These are phyloP conservation scores for Synchytrium microbalum DNA, from an alignment of 371 early-diverging fungal genomes.

Conservation along the genomic window DNA sequence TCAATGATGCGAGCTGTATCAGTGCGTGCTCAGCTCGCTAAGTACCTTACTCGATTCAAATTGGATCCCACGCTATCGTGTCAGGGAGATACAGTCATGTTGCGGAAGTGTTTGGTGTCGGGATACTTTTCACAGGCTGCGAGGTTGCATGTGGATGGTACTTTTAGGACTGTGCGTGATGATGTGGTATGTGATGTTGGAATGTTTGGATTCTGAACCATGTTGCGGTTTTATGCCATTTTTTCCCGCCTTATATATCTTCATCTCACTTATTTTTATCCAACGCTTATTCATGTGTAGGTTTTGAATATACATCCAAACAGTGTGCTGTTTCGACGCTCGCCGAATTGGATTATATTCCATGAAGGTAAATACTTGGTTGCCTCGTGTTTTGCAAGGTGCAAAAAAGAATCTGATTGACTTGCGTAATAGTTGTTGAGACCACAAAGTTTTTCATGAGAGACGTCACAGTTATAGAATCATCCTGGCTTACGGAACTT, in stretches of 20 bases:
- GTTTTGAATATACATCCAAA: conserved; percentile 55
- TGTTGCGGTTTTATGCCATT: background rate
- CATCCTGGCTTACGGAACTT: conserved; percentile 61
- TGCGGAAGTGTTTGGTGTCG: conserved; percentile 62
- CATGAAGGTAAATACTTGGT: conserved; percentile 48
- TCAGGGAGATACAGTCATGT: conserved; percentile 35
- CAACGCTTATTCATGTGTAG: conserved; percentile 6
- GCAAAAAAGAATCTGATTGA: background rate
- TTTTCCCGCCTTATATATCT: background rate
- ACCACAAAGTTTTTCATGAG: conserved; percentile 67
- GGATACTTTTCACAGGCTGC: conserved; percentile 76
- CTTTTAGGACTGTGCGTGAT: conserved; percentile 56
- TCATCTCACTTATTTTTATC: too few relatives aligned
- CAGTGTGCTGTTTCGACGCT: conserved; percentile 64
- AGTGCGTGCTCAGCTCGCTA: conserved; percentile 60
- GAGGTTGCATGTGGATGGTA: conserved; percentile 55
- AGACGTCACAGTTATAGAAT: conserved; percentile 61
- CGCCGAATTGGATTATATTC: conserved; percentile 71
- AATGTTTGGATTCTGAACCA: background rate
- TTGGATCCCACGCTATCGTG: conserved; percentile 10
- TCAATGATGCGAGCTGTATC: conserved; percentile 58
- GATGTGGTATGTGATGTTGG: conserved; percentile 26
- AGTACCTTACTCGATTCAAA: conserved; percentile 52
- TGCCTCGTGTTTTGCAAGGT: background rate
- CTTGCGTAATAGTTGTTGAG: conserved; percentile 43